Conservation (phyloP, 192 early-diverging fungal species). For the Endogone sp. region DNA sequence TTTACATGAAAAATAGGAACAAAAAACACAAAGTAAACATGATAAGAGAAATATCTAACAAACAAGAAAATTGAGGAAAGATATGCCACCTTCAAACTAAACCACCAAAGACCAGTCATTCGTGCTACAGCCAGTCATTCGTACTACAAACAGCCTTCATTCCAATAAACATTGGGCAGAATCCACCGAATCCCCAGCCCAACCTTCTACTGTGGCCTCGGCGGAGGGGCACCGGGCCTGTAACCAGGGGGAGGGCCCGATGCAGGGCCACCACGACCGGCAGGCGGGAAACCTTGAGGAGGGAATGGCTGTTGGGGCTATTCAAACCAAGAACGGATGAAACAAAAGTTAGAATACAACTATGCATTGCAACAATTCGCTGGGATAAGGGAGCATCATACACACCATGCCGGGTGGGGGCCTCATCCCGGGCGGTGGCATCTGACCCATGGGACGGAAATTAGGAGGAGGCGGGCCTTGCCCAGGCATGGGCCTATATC, state of each 20-base stretch:
- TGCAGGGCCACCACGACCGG: conserved; percentile 31
- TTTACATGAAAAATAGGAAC: too few species aligned
- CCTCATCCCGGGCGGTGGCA: conserved; percentile 24
- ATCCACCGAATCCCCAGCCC: too few species aligned
- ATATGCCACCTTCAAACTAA: too few species aligned
- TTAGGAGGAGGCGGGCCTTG: conserved; percentile 49
- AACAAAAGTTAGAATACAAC: conserved; percentile 1
- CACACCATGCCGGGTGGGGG: neutral
- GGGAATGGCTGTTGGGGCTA: too few species aligned
- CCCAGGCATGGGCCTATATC: conserved; percentile 48
- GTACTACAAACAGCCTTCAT: too few species aligned
- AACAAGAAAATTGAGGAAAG: too few species aligned
- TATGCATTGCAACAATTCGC: neutral
- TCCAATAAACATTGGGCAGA: too few species aligned
- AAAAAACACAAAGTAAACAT: too few species aligned
- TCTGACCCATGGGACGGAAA: conserved; percentile 27
- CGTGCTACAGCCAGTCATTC: too few species aligned
- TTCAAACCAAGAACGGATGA: conserved; percentile 1
- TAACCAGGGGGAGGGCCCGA: conserved; percentile 39
- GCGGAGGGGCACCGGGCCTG: conserved; percentile 36
- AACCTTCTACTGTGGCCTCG: conserved; percentile 12
- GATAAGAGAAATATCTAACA: too few species aligned
- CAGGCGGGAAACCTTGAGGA: conserved; percentile 33
- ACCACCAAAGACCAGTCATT: too few species aligned
- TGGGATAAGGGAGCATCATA: neutral